These are phyloP conservation scores for Hebeloma cylindrosporum DNA, from an alignment of 768 basidiomycete species.

Conservation along the genomic window DNA sequence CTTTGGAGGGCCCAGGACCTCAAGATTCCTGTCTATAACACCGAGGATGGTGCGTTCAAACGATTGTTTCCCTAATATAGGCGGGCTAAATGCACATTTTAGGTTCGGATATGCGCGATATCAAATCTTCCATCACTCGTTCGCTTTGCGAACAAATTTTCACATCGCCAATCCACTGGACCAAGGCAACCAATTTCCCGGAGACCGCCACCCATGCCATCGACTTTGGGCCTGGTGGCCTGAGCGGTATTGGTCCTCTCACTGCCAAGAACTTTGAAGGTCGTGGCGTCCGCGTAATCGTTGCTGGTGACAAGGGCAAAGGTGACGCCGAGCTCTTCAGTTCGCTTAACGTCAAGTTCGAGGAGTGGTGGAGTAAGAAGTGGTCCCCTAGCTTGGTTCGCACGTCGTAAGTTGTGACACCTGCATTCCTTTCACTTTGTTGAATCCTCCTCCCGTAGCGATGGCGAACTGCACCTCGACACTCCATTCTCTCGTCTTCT, in stretches of 20 bases:
- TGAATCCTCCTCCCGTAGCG: slow-evolving; percentile 44
- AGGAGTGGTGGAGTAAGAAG: slow-evolving; percentile 91
- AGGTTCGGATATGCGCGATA: slow-evolving; percentile 84
- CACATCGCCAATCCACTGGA: slow-evolving; percentile 90
- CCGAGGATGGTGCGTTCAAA: slow-evolving; percentile 75
- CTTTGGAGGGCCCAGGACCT: slow-evolving; percentile 72
- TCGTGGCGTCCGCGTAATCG: slow-evolving; percentile 86
- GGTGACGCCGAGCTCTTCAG: slow-evolving; percentile 87
- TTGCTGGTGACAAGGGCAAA: slow-evolving; percentile 88
- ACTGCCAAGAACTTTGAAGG: slow-evolving; percentile 92
- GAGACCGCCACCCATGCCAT: slow-evolving; percentile 89
- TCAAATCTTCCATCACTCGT: slow-evolving; percentile 72
- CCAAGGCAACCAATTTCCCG: slow-evolving; percentile 86
- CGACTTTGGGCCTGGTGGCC: slow-evolving; percentile 95
- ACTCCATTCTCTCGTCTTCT: slow-evolving; percentile 95
- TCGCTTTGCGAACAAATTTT: slow-evolving; percentile 95
- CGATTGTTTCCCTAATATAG: slow-evolving; percentile 9
- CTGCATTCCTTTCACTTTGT: not conserved
- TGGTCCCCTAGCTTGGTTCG: slow-evolving; percentile 84
- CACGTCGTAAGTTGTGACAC: slow-evolving; percentile 66
- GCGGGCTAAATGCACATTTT: slow-evolving; percentile 20
- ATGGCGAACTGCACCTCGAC: slow-evolving; percentile 90
- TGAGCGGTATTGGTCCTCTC: slow-evolving; percentile 89
- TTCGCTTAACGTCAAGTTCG: slow-evolving; percentile 60
- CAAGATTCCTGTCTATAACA: slow-evolving; percentile 85